These are phyloP conservation scores for Cenococcum geophilum DNA, from an alignment of 495 filamentous ascomycete species.

Conservation along the genomic window DNA sequence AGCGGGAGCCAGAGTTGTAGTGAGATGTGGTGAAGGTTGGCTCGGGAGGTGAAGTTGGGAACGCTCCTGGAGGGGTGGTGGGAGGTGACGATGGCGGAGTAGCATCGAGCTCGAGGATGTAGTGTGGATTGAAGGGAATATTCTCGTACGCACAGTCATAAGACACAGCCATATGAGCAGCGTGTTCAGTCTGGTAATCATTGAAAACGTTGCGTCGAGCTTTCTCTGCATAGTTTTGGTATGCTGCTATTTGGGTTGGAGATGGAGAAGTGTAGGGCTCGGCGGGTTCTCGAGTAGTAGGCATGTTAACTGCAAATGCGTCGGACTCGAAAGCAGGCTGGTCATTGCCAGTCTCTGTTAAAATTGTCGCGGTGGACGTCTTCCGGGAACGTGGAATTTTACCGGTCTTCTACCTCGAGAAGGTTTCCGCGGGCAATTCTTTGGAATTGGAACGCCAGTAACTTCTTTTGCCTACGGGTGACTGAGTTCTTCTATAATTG, in stretches of 20 bases:
- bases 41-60: conserved; percentile 15
- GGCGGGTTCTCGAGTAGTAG: conserved; percentile 24
- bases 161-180: conserved; percentile 14
- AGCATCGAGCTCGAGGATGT: neutral
- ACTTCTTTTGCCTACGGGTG: neutral
- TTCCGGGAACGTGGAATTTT: conserved; percentile 17
- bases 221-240: conserved; percentile 21
- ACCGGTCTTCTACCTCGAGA: conserved; percentile 2
- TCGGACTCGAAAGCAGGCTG: conserved; percentile 28
- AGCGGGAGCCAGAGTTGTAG: neutral
- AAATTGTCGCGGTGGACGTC: conserved; percentile 17
- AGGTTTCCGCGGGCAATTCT: conserved; percentile 8
- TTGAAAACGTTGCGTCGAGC: conserved; percentile 12
- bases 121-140: neutral
- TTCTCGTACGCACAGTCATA: conserved; percentile 19
- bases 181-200: conserved; percentile 8
- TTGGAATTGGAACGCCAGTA: conserved; percentile 15
- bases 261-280: conserved; percentile 15
- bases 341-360: conserved; percentile 16
- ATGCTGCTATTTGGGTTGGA: conserved; percentile 21
- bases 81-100: conserved; percentile 14
- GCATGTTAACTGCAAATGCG: conserved; percentile 25
- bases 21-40: conserved; percentile 7
- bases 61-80: conserved; percentile 8
- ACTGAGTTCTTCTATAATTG: neutral